Evolutionary conservation across 2,329 filamentous ascomycete genomes (phyloP).

Genomic region (Botryosphaeria dothidea): DNA sequence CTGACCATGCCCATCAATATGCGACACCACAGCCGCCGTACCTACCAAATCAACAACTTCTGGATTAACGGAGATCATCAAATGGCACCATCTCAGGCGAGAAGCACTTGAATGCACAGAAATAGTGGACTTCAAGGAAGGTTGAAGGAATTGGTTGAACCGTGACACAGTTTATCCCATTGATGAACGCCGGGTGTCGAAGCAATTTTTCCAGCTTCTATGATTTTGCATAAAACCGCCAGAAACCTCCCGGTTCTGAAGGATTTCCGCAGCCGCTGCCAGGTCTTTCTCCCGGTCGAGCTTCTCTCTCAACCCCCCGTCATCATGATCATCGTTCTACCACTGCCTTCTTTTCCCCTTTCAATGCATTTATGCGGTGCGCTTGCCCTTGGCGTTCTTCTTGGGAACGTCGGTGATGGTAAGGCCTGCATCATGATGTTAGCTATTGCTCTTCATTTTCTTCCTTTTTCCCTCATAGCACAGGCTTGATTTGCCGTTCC

Average conservation of each 20-base stretch:
- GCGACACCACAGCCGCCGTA: not conserved
- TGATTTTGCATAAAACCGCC: not conserved
- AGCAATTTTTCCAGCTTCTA: slow-evolving; percentile 13
- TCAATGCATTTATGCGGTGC: slow-evolving; percentile 22
- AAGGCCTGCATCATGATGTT: slow-evolving; percentile 46
- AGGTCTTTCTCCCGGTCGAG: not conserved
- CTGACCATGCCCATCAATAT: not conserved
- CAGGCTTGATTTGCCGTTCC: not conserved
- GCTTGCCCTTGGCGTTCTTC: slow-evolving; percentile 63
- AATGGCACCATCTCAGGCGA: not conserved
- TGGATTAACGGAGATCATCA: not conserved
- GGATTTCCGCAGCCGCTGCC: slow-evolving; percentile 6
- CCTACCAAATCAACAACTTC: not conserved
- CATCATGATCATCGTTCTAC: slow-evolving; percentile 12
- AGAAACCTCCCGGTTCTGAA: slow-evolving; percentile 40
- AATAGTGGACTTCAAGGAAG: not conserved
- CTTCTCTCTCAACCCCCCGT: not conserved
- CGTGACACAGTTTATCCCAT: slow-evolving; percentile 18
- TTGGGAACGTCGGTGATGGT: slow-evolving; percentile 62
- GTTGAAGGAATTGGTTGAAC: not conserved
- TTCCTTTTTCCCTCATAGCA: not conserved
- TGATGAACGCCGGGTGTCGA: slow-evolving; percentile 14
- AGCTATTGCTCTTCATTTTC: not conserved
- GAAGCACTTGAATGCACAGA: not conserved
- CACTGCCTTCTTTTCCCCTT: not conserved